Evolutionary conservation across 2,329 filamentous ascomycete genomes (phyloP), one percentile per base, ranked within the genome.

Genomic region (Talaromyces marneffei): DNA sequence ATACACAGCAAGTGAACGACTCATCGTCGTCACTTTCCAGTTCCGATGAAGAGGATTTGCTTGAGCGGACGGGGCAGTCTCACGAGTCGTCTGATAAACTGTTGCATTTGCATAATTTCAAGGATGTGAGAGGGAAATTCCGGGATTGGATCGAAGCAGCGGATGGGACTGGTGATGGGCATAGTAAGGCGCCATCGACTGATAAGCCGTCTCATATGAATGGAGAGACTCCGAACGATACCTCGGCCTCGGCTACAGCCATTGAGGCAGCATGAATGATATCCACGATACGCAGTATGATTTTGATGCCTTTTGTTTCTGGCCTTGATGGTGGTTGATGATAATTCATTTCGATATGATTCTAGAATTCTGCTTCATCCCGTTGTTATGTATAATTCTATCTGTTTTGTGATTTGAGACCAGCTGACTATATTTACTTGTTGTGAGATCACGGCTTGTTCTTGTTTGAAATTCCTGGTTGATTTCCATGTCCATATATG

Each of bases 21-120:
- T 75, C 75, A 9, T 52, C 59, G 67, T 73, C 48, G 74, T 80
- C 67, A 72, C 74, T 69, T 70, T 86, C 71, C 33, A 84, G 80
- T 60, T 82, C 79, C 9, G 85, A 87, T 53, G 81, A 84, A 61
- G 82, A 85, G 52, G 80, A 84, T 59, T 72, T 87, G 7, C 81
- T 85, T 57, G 76, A 74, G 58, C 72, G 69, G 35, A 70, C 64
- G 57, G 71, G 69, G 1, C 46, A 65, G 27, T 5, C 59, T 16
- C 40, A 58, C 12, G 70, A 71, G n/a, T 59, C 46, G 27, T 33
- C 18, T 29, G 18, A 40, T 72, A 39, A 61, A 67, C 5, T 66
- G n/a, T n/a, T n/a, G n/a, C 40, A 33, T 37, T 66, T 73, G 3
- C 72, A 75, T 61, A 70, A 73, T 40, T 72, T 75, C 67, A 71